Base-by-base conservation (phyloP, 2,329 filamentous ascomycete species). In the Monilinia polystroma region DNA sequence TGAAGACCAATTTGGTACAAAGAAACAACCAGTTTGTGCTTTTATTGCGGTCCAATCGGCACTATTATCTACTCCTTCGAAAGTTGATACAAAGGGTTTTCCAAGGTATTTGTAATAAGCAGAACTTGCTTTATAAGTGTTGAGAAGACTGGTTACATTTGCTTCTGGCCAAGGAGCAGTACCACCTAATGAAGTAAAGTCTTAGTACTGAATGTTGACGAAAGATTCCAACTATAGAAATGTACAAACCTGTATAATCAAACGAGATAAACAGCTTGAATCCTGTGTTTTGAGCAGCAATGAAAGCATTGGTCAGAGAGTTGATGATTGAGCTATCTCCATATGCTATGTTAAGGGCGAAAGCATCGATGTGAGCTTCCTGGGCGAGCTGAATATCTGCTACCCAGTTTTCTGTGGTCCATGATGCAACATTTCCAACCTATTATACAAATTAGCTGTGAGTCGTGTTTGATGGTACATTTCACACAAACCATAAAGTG, bases 181-280 rank as follows among this genome's bases (percentile, higher is more conserved):
- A 2, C 12, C 16, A 10, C 32, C 32, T 35, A 56, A 29, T 29
- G 29, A 29, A 41, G 32, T 3, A 41, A 41, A 3, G 23, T 4
- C n/a, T 41, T 23, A 56, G 32, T 18, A 56, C 20, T n/a, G 2
- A 14, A 14, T 41, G 11, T 20, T 18, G 23, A 56, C 0, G 5
- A 23, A 41, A 23, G 18, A 41, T 4, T 7, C 23, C 23, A 47
- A 1, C 0, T 6, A 1, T 6, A 56, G 20, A 41, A 26, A 38
- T 35, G 3, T 23, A 16, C 54, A 47, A 47, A 58, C 41, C 56
- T 45, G 56, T 32, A 32, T 58, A 58, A n/a, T 58, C 41, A 20
- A 58, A 58, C 10, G 56, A 58, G 18, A 58, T 29, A 8, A 58
- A 58, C 23, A 58, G 7, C 26, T 58, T 58, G 18, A 58, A 58